Conservation (phyloP, 176 grass and related monocot genomes). For the Melocanna baccifera region DNA sequence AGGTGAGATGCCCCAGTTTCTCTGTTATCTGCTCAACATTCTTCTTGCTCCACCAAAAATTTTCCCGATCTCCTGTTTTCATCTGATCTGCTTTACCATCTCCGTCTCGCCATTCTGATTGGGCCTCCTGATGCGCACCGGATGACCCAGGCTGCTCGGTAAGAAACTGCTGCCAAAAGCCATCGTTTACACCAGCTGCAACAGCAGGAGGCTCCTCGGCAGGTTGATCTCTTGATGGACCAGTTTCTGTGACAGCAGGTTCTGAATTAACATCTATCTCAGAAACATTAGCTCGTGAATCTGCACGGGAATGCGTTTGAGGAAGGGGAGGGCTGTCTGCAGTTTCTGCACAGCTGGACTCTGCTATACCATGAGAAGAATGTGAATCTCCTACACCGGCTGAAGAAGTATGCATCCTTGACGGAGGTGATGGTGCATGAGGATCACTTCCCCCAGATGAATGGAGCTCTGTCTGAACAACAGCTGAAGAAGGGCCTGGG, state of each 20-base stretch:
- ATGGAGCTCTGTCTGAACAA: conserved; percentile 60
- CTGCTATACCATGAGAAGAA: conserved; percentile 53
- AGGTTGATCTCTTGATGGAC: conserved; percentile 49
- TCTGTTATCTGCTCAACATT: conserved; percentile 54
- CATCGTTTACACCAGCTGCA: conserved; percentile 62
- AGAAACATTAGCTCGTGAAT: conserved; percentile 50
- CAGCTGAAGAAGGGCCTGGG: conserved; percentile 46
- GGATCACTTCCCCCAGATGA: conserved; percentile 64
- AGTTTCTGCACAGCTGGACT: conserved; percentile 59
- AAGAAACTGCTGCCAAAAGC: conserved; percentile 95
- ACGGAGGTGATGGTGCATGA: conserved; percentile 12
- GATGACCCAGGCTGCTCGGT: conserved; percentile 62
- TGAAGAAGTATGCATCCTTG: conserved; percentile 45
- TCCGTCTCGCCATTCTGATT: conserved; percentile 63
- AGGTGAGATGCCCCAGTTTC: conserved; percentile 64
- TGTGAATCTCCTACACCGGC: conserved; percentile 45
- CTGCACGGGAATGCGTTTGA: conserved; percentile 32
- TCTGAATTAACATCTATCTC: conserved; percentile 91
- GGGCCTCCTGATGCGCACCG: conserved; percentile 60
- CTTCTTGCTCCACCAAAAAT: conserved; percentile 59
- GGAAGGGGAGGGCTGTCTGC: conserved; percentile 53
- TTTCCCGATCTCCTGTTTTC: conserved; percentile 26
- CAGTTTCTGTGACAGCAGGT: conserved; percentile 59
- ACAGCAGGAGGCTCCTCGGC: conserved; percentile 5
- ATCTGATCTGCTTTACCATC: conserved; percentile 40